Conservation (phyloP, 176 grass and related monocot genomes). For the Neostapfia colusana region DNA sequence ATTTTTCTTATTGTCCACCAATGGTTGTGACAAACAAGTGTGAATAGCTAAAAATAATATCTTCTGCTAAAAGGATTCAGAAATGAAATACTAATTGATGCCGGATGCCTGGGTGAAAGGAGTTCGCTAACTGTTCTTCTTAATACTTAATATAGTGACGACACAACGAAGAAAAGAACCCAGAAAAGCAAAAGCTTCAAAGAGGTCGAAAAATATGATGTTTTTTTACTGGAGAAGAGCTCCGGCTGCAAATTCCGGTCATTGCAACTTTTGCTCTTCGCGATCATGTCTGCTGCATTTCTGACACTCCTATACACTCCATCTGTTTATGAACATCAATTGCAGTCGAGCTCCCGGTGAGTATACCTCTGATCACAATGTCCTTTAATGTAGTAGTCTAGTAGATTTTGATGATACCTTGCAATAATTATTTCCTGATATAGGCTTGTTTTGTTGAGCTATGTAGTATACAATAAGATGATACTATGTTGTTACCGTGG, state of each 20-base stretch:
- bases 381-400: conserved; percentile 21
- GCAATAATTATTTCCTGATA: neutral
- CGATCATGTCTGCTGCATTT: conserved; percentile 78
- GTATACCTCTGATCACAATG: neutral
- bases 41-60: neutral
- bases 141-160: conserved; percentile 53
- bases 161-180: conserved; percentile 63
- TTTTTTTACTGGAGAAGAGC: conserved; percentile 61
- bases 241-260: conserved; percentile 78
- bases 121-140: conserved; percentile 30
- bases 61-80: neutral
- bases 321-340: conserved; percentile 62
- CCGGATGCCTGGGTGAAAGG: neutral
- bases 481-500: neutral
- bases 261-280: conserved; percentile 70
- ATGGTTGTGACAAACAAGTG: neutral
- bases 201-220: conserved; percentile 78
- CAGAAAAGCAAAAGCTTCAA: conserved; percentile 78
- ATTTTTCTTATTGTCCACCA: neutral
- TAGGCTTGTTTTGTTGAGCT: no score
- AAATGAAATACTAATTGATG: conserved; percentile 12
- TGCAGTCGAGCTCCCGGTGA: conserved; percentile 66
- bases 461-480: neutral
- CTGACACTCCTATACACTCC: conserved; percentile 79
- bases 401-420: conserved; percentile 16